Evolutionary conservation across 768 basidiomycete species (phyloP), one percentile per base, ranked within the genome.

Genomic region (Lentinula aciculospora): DNA sequence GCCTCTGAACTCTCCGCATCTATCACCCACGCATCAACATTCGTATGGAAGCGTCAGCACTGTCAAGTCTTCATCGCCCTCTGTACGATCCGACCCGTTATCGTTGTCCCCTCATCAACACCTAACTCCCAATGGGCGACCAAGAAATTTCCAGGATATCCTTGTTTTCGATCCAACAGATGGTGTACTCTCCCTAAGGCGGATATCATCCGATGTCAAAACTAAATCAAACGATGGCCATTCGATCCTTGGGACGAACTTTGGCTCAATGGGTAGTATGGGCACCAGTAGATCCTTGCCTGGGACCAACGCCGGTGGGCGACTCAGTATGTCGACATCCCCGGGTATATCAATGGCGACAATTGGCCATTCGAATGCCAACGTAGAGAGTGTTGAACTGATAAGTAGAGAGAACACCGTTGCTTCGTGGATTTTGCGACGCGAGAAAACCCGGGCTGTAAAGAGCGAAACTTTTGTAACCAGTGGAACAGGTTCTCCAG

Each of bases 91-190:
- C 21, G 60, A 69, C 15, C 23, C 50, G 19, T 29, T 51, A 62
- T 69, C n/a, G 68, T 68, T 32, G 65, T 68, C 1, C 44, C 51
- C 51, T 39, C 71, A 61, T 42, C 70, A 62, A 62, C 63, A 48
- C 8, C 71, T 60, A 64, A 69, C 27, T 64, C 75, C 44, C 64
- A 61, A 21, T 48, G 71, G 66, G 5, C 67, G 72, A 17, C 72
- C 74, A 12, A 67, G 68, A 19, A 82, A 83, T 58, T 81, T 77
- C 62, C 86, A 87, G 66, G 88, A 91, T 58, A 60, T 89, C 3
- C 75, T 90, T 17, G 63, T 89, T 2, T 89, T 91, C 63, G 85
- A 90, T 64, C 81, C 85, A 0, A 68, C 68, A 0, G 81, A 82
- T 39, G 80, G 81, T 0, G 69, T 77, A 3, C 72, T 90, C 21